A percentile compares a stretch with the other conserved stretches of the same genome.
Conservation (phyloP, 2,329 filamentous ascomycete genomes). For the Diplodia corticola region DNA sequence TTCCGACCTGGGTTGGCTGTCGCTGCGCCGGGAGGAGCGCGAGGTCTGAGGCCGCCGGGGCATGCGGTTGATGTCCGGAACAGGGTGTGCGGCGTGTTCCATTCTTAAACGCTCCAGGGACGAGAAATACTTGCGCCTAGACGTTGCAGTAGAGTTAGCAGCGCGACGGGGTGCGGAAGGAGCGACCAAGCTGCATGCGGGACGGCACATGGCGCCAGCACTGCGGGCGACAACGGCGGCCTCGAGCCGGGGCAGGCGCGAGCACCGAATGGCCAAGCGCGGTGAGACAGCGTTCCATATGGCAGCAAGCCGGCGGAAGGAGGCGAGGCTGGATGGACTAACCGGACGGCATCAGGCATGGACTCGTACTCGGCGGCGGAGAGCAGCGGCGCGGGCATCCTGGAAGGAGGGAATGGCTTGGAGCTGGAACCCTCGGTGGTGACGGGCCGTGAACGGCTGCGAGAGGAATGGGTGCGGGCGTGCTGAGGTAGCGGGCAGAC, state of each 20-base stretch:
- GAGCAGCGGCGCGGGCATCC: constrained; percentile 27
- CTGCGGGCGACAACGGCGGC: not conserved
- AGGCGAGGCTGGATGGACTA: constrained; percentile 33
- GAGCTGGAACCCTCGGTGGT: constrained; percentile 9
- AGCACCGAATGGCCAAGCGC: not conserved
- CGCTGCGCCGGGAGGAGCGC: constrained; percentile 17
- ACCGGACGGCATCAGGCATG: constrained; percentile 47
- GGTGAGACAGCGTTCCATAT: constrained; percentile 26
- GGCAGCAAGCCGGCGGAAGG: constrained; percentile 17
- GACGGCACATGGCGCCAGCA: not conserved
- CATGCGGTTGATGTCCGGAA: constrained; percentile 19
- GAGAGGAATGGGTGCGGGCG: constrained; percentile 7
- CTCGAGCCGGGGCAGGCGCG: not conserved
- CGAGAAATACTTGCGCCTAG: constrained; percentile 67
- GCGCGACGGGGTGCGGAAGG: constrained; percentile 7
- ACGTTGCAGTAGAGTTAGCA: constrained; percentile 27
- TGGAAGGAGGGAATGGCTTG: constrained; percentile 5
- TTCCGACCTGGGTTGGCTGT: constrained; percentile 16
- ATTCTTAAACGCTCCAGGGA: constrained; percentile 70
- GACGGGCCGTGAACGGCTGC: constrained; percentile 10
- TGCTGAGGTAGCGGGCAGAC: constrained; percentile 7
- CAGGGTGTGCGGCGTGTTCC: constrained; percentile 44
- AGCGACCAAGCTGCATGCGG: not conserved
- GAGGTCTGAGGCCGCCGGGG: constrained; percentile 20
- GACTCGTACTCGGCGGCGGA: constrained; percentile 44